These are phyloP conservation scores for Penicillium canariense DNA, from an alignment of 495 filamentous ascomycete species.

Conservation along the genomic window DNA sequence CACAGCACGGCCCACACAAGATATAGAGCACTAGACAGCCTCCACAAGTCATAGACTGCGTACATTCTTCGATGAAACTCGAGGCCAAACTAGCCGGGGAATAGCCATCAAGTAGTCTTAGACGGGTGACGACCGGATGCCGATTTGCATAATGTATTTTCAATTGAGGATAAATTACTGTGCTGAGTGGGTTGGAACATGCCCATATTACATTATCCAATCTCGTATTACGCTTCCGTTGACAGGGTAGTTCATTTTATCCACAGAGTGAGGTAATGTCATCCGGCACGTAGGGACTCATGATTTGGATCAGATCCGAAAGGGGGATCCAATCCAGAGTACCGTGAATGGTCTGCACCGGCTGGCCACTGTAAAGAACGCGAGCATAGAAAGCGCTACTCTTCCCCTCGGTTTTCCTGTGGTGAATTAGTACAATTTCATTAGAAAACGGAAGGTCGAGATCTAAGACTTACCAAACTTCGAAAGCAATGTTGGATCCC, in stretches of 20 bases:
- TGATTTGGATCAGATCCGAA: constrained; percentile 10
- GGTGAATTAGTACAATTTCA: background rate
- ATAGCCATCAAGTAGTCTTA: background rate
- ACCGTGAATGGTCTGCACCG: constrained; percentile 17
- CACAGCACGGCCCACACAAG: background rate
- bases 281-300: constrained; percentile 11
- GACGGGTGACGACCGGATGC: no score
- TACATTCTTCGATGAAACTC: background rate
- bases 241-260: background rate
- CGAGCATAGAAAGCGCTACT: constrained; percentile 27
- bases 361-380: constrained; percentile 40
- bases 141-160: no score
- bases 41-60: background rate
- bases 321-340: constrained; percentile 17
- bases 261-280: constrained; percentile 19
- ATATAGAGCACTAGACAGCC: background rate
- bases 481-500: constrained; percentile 33
- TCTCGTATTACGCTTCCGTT: background rate
- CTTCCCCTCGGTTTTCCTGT: constrained; percentile 15
- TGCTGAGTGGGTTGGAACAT: background rate
- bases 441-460: background rate
- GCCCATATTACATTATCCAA: background rate
- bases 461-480: constrained; percentile 39
- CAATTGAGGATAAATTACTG: no score
- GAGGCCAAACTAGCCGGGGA: background rate